A percentile compares a stretch with the other conserved stretches of the same genome.
phyloP scores from a whole-genome alignment of 176 grass and related monocot species.

The Chrysopogon serrulatus region DNA sequence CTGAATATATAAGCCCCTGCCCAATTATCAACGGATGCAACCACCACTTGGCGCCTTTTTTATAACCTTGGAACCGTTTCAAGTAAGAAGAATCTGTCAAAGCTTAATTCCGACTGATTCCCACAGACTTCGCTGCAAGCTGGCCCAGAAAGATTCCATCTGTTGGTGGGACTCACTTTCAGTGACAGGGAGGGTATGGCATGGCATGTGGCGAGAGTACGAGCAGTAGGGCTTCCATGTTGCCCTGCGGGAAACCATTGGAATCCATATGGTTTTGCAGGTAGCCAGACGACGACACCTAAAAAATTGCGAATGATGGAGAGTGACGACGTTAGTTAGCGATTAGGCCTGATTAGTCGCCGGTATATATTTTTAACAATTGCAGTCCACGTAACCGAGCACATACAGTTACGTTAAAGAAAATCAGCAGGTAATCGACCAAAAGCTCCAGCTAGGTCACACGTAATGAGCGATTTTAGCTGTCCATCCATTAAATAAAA shows the following conservation, averaged over 20 bases:
- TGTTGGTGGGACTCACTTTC: not conserved
- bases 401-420: not conserved
- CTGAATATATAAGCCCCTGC: slow-evolving; percentile 30
- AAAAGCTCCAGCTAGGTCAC: slow-evolving; percentile 23
- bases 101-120: not conserved
- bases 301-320: not conserved
- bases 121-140: not conserved
- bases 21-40: slow-evolving; percentile 19
- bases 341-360: not conserved
- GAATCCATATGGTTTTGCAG: slow-evolving; percentile 3
- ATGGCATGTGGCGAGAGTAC: too few species aligned
- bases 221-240: not conserved
- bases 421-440: not conserved
- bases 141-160: not conserved
- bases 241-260: slow-evolving; percentile 18
- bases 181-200: not conserved
- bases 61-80: not conserved
- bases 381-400: slow-evolving; percentile 29
- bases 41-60: not conserved
- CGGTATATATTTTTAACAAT: not conserved
- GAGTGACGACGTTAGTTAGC: not conserved
- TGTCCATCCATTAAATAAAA: slow-evolving; percentile 19
- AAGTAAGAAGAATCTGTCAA: not conserved
- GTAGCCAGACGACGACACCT: not conserved
- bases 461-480: slow-evolving; percentile 22